Evolutionary conservation across 2,329 filamentous ascomycete genomes (phyloP).

Genomic region (Seiridium cupressi): DNA sequence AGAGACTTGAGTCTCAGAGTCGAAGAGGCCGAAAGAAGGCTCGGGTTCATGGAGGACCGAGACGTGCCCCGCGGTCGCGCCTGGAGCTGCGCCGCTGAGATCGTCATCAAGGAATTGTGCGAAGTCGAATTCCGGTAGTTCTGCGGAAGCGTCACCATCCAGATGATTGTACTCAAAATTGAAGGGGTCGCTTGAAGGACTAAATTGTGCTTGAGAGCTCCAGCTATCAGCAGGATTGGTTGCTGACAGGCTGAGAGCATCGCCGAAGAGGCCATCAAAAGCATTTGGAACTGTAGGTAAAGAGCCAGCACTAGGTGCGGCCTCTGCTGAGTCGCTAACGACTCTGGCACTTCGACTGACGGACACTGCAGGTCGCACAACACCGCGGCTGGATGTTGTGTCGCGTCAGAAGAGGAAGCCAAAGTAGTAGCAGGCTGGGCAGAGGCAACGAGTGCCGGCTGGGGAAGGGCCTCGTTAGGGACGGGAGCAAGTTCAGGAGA

Average conservation of each 20-base stretch:
- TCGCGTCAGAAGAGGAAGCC: constrained; percentile 73
- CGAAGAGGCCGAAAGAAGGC: constrained; percentile 50
- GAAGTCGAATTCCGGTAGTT: constrained; percentile 40
- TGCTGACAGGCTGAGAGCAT: constrained; percentile 68
- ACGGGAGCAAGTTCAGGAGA: constrained; percentile 57
- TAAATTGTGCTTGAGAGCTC: constrained; percentile 74
- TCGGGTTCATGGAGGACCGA: constrained; percentile 51
- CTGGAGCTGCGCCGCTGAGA: constrained; percentile 41
- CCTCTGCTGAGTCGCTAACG: constrained; percentile 41
- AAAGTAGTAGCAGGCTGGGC: constrained; percentile 22
- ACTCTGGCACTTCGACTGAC: constrained; percentile 65
- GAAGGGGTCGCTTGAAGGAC: constrained; percentile 69
- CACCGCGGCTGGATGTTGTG: constrained; percentile 99
- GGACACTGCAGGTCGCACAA: constrained; percentile 99
- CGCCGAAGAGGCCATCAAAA: constrained; percentile 66
- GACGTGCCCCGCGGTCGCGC: constrained; percentile 46
- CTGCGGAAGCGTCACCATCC: constrained; percentile 57
- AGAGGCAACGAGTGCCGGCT: constrained; percentile 20
- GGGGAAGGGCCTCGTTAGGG: constrained; percentile 37
- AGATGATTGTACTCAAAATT: constrained; percentile 67
- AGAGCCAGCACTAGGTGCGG: constrained; percentile 39
- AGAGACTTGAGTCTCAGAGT: constrained; percentile 61
- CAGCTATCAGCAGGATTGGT: constrained; percentile 71
- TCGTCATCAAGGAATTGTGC: constrained; percentile 56
- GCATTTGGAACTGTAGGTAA: constrained; percentile 55